Evolutionary conservation across 2,329 filamentous ascomycete genomes (phyloP).

Genomic region (Cladosporium cucumerinum): DNA sequence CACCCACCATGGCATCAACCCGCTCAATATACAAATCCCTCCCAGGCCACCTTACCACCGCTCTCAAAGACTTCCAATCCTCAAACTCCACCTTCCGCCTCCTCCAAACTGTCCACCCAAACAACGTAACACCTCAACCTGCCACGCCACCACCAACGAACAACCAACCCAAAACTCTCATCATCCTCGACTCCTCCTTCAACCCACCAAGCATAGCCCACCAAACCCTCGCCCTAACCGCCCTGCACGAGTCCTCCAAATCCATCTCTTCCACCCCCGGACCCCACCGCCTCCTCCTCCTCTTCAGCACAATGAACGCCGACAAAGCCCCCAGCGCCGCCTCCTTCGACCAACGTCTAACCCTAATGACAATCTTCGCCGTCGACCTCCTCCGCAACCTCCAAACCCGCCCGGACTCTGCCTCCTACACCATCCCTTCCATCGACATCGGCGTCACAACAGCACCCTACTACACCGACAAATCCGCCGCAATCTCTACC

Average conservation of each 20-base stretch:
- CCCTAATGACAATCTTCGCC: constrained; percentile 69
- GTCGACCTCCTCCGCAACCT: constrained; percentile 45
- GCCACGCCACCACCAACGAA: constrained; percentile 16
- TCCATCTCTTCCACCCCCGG: constrained; percentile 30
- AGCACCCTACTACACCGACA: constrained; percentile 71
- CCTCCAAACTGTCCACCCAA: constrained; percentile 33
- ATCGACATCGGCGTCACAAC: constrained; percentile 69
- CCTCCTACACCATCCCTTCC: constrained; percentile 17
- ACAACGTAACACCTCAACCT: constrained; percentile 19
- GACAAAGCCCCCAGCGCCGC: constrained; percentile 66
- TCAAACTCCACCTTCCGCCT: constrained; percentile 38
- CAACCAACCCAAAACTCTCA: constrained; percentile 45
- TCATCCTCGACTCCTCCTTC: constrained; percentile 65
- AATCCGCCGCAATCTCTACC: constrained; percentile 56
- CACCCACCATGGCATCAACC: not conserved
- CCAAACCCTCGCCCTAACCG: constrained; percentile 52
- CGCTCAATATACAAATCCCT: constrained; percentile 27
- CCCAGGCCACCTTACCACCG: constrained; percentile 38
- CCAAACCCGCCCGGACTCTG: not conserved
- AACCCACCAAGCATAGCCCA: constrained; percentile 63
- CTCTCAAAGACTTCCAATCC: constrained; percentile 43
- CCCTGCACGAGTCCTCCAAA: constrained; percentile 42
- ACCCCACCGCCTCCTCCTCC: constrained; percentile 52
- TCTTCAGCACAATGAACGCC: constrained; percentile 63
- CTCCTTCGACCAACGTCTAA: constrained; percentile 62